Conservation (phyloP, 2,329 filamentous ascomycete species). For the Onygena corvina region DNA sequence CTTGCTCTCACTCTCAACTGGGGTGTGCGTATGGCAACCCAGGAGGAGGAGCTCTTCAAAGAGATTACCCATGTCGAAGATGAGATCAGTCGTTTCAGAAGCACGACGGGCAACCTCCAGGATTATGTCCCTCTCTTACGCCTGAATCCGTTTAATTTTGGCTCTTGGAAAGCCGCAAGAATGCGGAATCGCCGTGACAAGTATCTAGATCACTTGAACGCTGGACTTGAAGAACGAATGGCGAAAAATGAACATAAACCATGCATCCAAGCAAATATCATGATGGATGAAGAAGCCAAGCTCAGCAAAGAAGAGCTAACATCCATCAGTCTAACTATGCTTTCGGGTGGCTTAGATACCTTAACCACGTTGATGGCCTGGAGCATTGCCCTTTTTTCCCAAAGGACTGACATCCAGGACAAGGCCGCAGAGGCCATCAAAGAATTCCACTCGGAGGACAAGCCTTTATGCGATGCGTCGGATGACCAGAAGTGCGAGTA, state of each 20-base stretch:
- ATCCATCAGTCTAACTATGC: slow-evolving; percentile 56
- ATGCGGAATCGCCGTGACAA: slow-evolving; percentile 49
- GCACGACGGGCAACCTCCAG: slow-evolving; percentile 49
- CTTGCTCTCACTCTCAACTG: slow-evolving; percentile 54
- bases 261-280: slow-evolving; percentile 57
- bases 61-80: slow-evolving; percentile 54
- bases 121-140: slow-evolving; percentile 50
- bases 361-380: slow-evolving; percentile 54
- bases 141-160: slow-evolving; percentile 50
- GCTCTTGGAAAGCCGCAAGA: slow-evolving; percentile 47
- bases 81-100: slow-evolving; percentile 47
- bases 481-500: slow-evolving; percentile 56
- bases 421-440: slow-evolving; percentile 48
- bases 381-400: slow-evolving; percentile 50
- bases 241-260: slow-evolving; percentile 48
- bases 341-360: slow-evolving; percentile 55
- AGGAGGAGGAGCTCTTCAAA: slow-evolving; percentile 48
- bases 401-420: slow-evolving; percentile 50
- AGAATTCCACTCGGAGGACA: slow-evolving; percentile 40
- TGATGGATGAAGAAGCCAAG: slow-evolving; percentile 51
- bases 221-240: slow-evolving; percentile 49
- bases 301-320: slow-evolving; percentile 52
- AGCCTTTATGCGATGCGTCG: slow-evolving; percentile 47
- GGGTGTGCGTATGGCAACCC: slow-evolving; percentile 49
- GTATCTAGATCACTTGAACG: slow-evolving; percentile 47